Conservation (phyloP, 495 filamentous ascomycete genomes). For the Platismatia glauca region DNA sequence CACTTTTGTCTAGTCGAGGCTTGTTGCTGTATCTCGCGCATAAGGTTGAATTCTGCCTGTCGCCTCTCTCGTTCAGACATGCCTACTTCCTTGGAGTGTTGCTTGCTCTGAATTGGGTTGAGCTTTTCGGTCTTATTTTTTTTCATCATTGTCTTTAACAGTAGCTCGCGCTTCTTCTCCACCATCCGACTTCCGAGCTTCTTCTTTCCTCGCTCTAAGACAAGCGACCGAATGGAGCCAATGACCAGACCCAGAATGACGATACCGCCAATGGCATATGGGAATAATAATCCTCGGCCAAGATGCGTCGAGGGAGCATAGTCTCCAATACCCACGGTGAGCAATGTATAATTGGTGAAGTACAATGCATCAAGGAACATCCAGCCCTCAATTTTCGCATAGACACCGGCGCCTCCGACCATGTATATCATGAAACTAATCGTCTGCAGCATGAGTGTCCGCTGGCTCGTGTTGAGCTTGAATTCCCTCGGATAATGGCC, state of each 20-base stretch:
- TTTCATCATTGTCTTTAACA: conserved; percentile 44
- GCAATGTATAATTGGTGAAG: conserved; percentile 74
- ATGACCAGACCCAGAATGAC: conserved; percentile 77
- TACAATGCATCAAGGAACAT: conserved; percentile 69
- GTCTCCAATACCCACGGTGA: conserved; percentile 77
- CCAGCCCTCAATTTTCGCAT: conserved; percentile 67
- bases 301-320: conserved; percentile 51
- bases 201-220: conserved; percentile 64
- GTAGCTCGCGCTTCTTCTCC: conserved; percentile 54
- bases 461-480: conserved; percentile 60
- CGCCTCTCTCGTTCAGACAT: conserved; percentile 48
- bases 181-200: conserved; percentile 60
- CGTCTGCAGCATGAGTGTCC: conserved; percentile 83
- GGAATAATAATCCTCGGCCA: conserved; percentile 63
- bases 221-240: conserved; percentile 70
- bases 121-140: conserved; percentile 43
- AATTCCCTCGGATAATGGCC: conserved; percentile 63
- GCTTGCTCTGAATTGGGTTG: conserved; percentile 36
- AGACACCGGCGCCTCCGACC: conserved; percentile 63
- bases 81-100: conserved; percentile 14
- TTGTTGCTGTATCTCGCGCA: conserved; percentile 61
- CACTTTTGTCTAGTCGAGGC: conserved; percentile 53
- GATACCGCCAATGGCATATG: conserved; percentile 72
- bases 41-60: conserved; percentile 64
- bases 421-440: conserved; percentile 71